Base-by-base conservation (phyloP, 306 rosid genomes). In the Gynostemma pentaphyllum region DNA sequence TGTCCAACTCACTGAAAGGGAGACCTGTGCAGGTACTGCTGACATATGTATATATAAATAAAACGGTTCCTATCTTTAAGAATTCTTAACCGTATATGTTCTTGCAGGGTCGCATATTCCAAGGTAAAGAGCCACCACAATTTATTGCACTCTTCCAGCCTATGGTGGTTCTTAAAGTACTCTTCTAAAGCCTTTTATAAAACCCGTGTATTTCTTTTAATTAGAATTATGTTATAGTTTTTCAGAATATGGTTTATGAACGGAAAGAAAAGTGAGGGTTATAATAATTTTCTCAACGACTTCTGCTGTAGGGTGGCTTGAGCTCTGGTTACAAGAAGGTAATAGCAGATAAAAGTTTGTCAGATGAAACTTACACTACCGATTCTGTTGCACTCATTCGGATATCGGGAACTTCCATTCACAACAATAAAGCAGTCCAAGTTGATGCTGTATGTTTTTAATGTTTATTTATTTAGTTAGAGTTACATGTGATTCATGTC, bases 51-150 rank as follows among this genome's bases (percentile, higher is more conserved):
- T 40, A 40, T 40, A 61, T 19, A 7, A n/a, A 23, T 14, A 6
- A 23, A 23, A 40, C 40, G 14, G 34, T 40, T 40, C 37, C 13
- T 21, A 61, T 18, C 57, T 67, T 51, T 40, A 49, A 26, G 24
- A 40, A 11, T 42, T 10, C 2, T 36, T 26, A 18, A 19, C 42
- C 28, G 24, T 14, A 5, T 27, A 5, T 27, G 44, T 74, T 83
- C 70, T 75, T 79, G 70, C 86, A 94, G 99, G 95, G 97, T 64
- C 94, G 88, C 79, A 72, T 86, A 67, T 84, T 82, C 71, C 83
- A 88, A 74, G 91, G 89, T 72, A 88, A 88, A 78, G 99, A 94
- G 74, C 88, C 99, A 68, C 90, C 95, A 6, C 99, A 94, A 65
- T 86, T 88, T 68, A 65, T 94, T 72, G 95, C 95, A 27, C 87